Percentiles rank a stretch among this genome's conserved stretches.
Evolutionary conservation across 2,329 filamentous ascomycete species (phyloP).

Genomic region (Zalaria obscura): DNA sequence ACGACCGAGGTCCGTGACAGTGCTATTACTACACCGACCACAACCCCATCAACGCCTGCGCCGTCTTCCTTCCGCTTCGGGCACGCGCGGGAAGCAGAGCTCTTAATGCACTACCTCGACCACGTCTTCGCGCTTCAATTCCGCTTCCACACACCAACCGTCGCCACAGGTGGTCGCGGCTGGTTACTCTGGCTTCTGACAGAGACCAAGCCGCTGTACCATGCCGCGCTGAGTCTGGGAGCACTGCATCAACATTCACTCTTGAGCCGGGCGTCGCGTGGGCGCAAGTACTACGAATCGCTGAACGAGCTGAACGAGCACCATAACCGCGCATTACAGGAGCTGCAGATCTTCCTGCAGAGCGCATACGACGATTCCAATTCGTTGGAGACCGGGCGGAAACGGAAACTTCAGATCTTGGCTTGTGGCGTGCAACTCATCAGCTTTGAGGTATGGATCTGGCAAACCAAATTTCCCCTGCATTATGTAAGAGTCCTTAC

Average conservation of each 20-base stretch:
- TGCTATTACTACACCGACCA: not conserved
- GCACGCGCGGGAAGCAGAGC: slow-evolving; percentile 1
- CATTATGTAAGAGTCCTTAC: too few relatives aligned
- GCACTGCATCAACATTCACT: slow-evolving; percentile 4
- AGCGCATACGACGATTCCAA: slow-evolving; percentile 2
- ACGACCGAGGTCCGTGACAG: too few relatives aligned
- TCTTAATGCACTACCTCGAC: slow-evolving; percentile 5
- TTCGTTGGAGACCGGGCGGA: not conserved
- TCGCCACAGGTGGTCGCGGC: slow-evolving; percentile 1
- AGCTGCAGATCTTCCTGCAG: slow-evolving; percentile 4
- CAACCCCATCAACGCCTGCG: not conserved
- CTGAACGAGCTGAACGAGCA: slow-evolving; percentile 4
- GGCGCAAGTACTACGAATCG: not conserved
- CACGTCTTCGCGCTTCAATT: slow-evolving; percentile 5
- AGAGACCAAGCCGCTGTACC: slow-evolving; percentile 3
- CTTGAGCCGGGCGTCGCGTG: not conserved
- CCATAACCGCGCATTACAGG: slow-evolving; percentile 4
- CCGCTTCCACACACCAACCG: slow-evolving; percentile 1
- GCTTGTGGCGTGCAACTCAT: slow-evolving; percentile 5
- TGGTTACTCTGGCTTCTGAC: slow-evolving; percentile 4
- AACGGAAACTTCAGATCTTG: slow-evolving; percentile 2
- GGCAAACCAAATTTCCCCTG: too few relatives aligned
- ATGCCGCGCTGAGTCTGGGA: slow-evolving; percentile 3
- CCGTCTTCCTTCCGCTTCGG: slow-evolving; percentile 1
- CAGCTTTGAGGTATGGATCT: slow-evolving; percentile 1